A percentile compares a stretch with the other conserved stretches of the same genome.
Evolutionary conservation across 78 protist genomes (phyloP).

Genomic region (Dictyostelium intermedium): DNA sequence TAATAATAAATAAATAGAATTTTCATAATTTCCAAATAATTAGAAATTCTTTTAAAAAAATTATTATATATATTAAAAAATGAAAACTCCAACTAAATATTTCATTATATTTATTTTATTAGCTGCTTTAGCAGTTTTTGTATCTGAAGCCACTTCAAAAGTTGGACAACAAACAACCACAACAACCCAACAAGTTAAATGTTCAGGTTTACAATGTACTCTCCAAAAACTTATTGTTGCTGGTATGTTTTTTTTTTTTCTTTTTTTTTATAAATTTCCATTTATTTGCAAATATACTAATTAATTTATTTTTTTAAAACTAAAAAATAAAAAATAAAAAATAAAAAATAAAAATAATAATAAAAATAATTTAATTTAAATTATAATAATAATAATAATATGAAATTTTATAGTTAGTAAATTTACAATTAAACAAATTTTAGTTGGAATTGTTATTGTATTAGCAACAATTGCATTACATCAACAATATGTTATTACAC

Average conservation of each 20-base stretch:
- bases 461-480: constrained; percentile 49
- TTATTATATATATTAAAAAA: background rate
- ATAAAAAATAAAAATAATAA: background rate
- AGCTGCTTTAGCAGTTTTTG: constrained; percentile 2
- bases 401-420: background rate
- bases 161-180: background rate
- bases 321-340: background rate
- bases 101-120: background rate
- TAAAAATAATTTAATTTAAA: background rate
- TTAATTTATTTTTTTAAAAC: background rate
- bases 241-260: background rate
- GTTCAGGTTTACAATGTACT: constrained; percentile 5
- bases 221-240: background rate
- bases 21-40: background rate
- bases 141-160: background rate
- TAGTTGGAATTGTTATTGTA: constrained; percentile 55
- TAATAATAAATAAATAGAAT: background rate
- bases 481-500: constrained; percentile 34
- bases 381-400: background rate
- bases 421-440: constrained; percentile 59
- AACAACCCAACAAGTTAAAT: constrained; percentile 8
- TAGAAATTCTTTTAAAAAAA: background rate
- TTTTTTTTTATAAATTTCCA: background rate
- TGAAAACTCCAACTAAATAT: constrained; percentile 5
- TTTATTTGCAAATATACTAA: background rate